Evolutionary conservation across 306 rosid species (phyloP).

Genomic region (Elaeagnus macrophylla): DNA sequence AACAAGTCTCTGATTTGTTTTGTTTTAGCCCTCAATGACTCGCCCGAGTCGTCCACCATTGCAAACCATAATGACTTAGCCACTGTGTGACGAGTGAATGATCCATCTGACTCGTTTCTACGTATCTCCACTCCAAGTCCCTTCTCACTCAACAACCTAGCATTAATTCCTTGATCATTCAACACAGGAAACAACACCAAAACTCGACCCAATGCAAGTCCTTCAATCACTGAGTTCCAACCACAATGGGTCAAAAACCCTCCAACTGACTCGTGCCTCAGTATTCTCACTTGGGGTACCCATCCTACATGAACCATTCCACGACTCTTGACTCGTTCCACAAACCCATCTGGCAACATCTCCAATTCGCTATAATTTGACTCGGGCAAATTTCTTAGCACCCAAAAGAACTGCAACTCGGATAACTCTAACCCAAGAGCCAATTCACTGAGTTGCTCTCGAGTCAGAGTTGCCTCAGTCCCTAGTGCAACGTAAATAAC

Average conservation of each 20-base stretch:
- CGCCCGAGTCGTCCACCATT: conserved; percentile 27
- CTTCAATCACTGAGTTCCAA: conserved; percentile 46
- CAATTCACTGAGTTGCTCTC: conserved; percentile 26
- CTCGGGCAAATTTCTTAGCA: conserved; percentile 16
- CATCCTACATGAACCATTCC: conserved; percentile 25
- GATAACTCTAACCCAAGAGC: conserved; percentile 34
- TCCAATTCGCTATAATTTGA: conserved; percentile 15
- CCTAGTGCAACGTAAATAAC: conserved; percentile 34
- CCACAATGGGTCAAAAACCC: conserved; percentile 43
- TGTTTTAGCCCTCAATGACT: conserved; percentile 12
- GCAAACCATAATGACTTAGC: conserved; percentile 29
- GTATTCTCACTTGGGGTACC: conserved; percentile 32
- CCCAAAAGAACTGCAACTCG: conserved; percentile 33
- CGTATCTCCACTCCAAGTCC: conserved; percentile 29
- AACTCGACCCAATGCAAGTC: conserved; percentile 29
- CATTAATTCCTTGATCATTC: conserved; percentile 38
- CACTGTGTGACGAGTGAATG: conserved; percentile 25
- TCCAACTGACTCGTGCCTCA: conserved; percentile 33
- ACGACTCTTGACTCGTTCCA: conserved; percentile 22
- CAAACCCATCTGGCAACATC: conserved; percentile 31
- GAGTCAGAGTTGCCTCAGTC: conserved; percentile 28
- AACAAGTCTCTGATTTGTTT: conserved; percentile 27
- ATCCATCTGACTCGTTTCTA: conserved; percentile 32
- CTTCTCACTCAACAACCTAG: conserved; percentile 27
- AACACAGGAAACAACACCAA: conserved; percentile 28